Conservation (phyloP, 371 early-diverging fungal genomes). For the Globomyces sp. region DNA sequence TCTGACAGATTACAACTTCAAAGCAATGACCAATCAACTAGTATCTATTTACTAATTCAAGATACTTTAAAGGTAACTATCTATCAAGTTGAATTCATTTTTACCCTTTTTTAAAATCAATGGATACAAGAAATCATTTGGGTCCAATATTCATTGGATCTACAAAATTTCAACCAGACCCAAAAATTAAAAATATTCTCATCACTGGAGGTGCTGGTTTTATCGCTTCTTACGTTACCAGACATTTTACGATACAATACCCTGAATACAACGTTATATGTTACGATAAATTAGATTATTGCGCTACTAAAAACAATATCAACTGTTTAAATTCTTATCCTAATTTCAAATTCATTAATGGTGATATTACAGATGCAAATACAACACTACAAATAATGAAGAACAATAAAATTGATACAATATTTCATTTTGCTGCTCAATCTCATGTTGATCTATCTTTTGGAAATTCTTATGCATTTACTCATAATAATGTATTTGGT, state of each 20-base stretch:
- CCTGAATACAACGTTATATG: conserved; percentile 71
- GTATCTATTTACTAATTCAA: no score
- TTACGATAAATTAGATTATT: conserved; percentile 81
- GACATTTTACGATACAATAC: conserved; percentile 62
- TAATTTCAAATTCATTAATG: conserved; percentile 65
- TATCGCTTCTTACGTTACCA: conserved; percentile 62
- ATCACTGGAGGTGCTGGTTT: conserved; percentile 91
- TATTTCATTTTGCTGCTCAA: conserved; percentile 83
- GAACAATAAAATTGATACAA: conserved; percentile 72
- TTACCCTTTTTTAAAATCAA: no score
- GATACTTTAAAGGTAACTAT: no score
- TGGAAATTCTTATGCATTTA: conserved; percentile 82
- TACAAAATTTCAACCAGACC: neutral
- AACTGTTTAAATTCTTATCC: conserved; percentile 52
- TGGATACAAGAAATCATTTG: no score
- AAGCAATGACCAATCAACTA: no score
- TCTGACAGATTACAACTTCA: no score
- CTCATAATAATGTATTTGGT: conserved; percentile 81
- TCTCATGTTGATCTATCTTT: conserved; percentile 87
- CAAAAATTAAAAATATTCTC: conserved; percentile 47
- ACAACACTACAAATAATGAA: conserved; percentile 66
- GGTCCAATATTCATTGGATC: conserved; percentile 9
- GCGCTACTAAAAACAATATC: conserved; percentile 69
- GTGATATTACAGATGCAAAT: conserved; percentile 72
- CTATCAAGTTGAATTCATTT: no score